Base-by-base conservation (phyloP, 2,329 filamentous ascomycete species). In the Fusarium sp. region DNA sequence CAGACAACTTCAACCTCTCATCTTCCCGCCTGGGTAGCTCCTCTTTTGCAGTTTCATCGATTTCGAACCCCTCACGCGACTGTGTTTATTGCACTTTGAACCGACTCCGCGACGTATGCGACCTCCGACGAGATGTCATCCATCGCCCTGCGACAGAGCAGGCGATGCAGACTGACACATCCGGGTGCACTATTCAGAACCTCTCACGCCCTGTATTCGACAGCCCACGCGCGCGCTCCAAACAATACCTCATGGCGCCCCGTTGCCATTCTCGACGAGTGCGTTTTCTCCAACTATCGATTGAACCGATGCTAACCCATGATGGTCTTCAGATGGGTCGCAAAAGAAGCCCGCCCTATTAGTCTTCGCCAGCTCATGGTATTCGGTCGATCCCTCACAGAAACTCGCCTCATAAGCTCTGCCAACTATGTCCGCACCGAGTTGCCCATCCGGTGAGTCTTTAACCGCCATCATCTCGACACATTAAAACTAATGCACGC, bases 371-470 rank as follows among this genome's bases (percentile, higher is more conserved):
- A 98, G 84, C 90, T 99, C 79, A 98, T 97, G 85, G 97, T 98
- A 79, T 99, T 98, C 84, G 97, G 97, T 33, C 93, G 97, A 57
- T 97, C 95, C 24, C 86, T 99, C 81, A 98, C 95, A 57, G 95
- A 98, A 84, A 89, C 92, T 61, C 92, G 97, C 67, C 88, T 99
- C 71, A 90, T 99, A 77, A 95, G 94, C 84, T 98, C 95, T 50
- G 97, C 97, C 71, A 99, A 99, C 84, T 99, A 99, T 86, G 95
- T 98, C 62, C 93, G 97, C 67, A 95, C 95, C 6, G 97, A 99
- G 85, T 90, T 99, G 62, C 96, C 96, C 8, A 97, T 94, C 65
- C 77, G 70, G 81, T 80, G 50, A 79, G 80, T 33, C 24, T 74
- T 75, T 64, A 61, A 69, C 41, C 39, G 24, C 43, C 20, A 22